Base-by-base conservation (phyloP, 768 basidiomycete species). In the Phlegmacium glaucopus region DNA sequence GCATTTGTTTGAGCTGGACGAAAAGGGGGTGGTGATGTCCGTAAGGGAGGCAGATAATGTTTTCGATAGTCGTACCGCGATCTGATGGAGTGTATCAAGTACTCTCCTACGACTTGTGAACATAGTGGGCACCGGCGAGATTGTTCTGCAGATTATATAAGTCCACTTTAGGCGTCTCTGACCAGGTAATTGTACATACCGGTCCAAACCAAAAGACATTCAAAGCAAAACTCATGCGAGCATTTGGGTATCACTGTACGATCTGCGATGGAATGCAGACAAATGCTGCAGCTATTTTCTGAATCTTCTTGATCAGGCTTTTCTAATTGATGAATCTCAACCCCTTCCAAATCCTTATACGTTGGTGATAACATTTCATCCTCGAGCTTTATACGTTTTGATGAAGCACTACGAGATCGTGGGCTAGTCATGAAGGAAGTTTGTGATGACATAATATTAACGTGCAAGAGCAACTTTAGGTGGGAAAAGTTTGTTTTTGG, bases 221-320 rank as follows among this genome's bases (percentile, higher is more conserved):
- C 88, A 54, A 95, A 95, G 59, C 94, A 97, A 60, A 94, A 94
- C 59, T 90, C 87, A 71, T 97, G 94, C 2, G 90, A 87, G 64
- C 94, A 96, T 7, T 72, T 76, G 1, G 92, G 90, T 18, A 95
- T 72, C 32, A 94, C 76, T 0, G 93, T 87, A 38, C 87, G 72
- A 68, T 96, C 91, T 11, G 75, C 70, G 43, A 94, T 71, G 9
- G 69, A 50, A 57, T 94, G 90, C 17, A 97, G 71, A 58, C 94
- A 97, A 28, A 97, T 95, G 49, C 86, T 83, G 60, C 94, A 97
- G 55, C 82, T 72, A 17, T 85, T 80, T 38, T 76, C 78, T 5
- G 74, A 71, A 0, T 68, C 62, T 2, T 72, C 72, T 4, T 45
- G 26, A 26, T 48, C 48, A 15, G 48, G 42, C 18, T 42, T 38